Conservation (phyloP, 331 rosid genomes). For the Quercus lobata region DNA sequence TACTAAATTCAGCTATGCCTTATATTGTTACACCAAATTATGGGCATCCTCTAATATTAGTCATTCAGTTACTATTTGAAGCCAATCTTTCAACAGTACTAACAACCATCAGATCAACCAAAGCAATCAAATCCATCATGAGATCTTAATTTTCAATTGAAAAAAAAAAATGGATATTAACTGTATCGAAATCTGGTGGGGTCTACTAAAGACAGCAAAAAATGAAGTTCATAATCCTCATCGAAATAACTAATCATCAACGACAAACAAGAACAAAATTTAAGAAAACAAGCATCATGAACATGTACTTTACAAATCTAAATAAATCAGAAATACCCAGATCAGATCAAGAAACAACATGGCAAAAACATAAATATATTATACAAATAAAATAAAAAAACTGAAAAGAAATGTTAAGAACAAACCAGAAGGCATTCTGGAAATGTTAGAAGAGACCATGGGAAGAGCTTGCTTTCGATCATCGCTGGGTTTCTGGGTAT, state of each 20-base stretch:
- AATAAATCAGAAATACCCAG: conserved; percentile 30
- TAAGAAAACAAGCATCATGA: conserved; percentile 2
- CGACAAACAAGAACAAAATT: background rate
- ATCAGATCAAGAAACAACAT: conserved; percentile 44
- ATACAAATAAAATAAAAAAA: background rate
- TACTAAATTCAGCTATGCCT: conserved; percentile 16
- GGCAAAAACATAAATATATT: background rate
- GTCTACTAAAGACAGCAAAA: conserved; percentile 26
- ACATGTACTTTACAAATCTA: background rate
- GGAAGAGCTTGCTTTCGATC: conserved; percentile 49
- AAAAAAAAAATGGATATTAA: conserved; percentile 6
- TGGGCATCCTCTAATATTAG: background rate
- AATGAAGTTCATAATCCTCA: conserved; percentile 4
- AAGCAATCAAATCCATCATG: conserved; percentile 13
- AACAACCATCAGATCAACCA: conserved; percentile 22
- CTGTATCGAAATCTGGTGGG: conserved; percentile 28
- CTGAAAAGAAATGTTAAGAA: background rate
- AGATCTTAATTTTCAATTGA: conserved; percentile 33
- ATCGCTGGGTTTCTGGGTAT: conserved; percentile 51
- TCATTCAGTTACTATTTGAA: conserved; percentile 1
- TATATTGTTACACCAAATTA: background rate
- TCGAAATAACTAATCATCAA: conserved; percentile 3
- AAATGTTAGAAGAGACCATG: conserved; percentile 44
- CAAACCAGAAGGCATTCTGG: conserved; percentile 79
- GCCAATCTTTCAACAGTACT: conserved; percentile 8